Conservation (phyloP, 257 asterid genomes). For the Anisodus acutangulus region DNA sequence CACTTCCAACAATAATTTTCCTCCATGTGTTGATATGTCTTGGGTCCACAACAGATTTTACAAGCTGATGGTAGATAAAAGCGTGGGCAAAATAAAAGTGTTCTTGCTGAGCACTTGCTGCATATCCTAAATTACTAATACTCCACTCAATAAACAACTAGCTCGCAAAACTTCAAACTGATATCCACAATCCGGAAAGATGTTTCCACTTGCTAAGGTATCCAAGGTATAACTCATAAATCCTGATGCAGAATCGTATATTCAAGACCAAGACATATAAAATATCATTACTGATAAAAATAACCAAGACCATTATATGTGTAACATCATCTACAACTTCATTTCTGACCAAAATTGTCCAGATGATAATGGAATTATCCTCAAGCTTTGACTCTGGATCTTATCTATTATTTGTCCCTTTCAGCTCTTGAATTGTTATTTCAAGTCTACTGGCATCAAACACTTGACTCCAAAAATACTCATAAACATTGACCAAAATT, state of each 20-base stretch:
- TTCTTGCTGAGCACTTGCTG: slow-evolving; percentile 18
- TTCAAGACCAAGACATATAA: slow-evolving; percentile 6
- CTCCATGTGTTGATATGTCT: neutral
- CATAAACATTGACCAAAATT: slow-evolving; percentile 25
- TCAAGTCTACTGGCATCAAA: neutral
- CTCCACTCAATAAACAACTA: neutral
- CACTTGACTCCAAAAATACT: slow-evolving; percentile 17
- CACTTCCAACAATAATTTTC: neutral
- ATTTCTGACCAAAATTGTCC: slow-evolving; percentile 13
- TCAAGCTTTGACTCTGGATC: neutral
- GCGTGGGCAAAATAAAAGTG: neutral
- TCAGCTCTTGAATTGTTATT: neutral
- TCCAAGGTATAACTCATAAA: slow-evolving; percentile 8
- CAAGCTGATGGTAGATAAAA: neutral
- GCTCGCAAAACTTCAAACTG: slow-evolving; percentile 22
- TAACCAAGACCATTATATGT: neutral
- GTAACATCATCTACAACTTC: neutral
- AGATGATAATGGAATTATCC: neutral
- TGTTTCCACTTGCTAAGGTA: neutral
- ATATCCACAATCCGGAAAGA: neutral
- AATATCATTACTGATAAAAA: neutral
- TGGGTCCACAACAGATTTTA: slow-evolving; percentile 10
- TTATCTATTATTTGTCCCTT: neutral
- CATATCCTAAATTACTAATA: neutral
- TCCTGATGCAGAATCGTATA: slow-evolving; percentile 16